A percentile compares a stretch with the other conserved stretches of the same genome.
Conservation (phyloP, 371 early-diverging fungal species). For the Batkoa obscura region DNA sequence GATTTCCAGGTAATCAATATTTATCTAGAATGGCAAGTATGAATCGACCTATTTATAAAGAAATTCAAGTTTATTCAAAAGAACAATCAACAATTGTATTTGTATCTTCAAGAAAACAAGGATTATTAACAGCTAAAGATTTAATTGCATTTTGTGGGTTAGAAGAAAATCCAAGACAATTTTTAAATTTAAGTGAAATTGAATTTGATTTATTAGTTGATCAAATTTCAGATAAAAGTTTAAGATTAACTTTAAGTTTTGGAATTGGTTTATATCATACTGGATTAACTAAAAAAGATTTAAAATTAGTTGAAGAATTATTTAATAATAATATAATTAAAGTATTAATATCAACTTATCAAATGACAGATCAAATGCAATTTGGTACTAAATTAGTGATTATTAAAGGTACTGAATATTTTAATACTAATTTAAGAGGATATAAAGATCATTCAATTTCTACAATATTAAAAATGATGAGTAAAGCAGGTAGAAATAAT, state of each 20-base stretch:
- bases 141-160: constrained; percentile 76
- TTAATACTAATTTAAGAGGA: constrained; percentile 67
- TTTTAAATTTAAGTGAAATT: constrained; percentile 64
- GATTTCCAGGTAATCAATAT: constrained; percentile 87
- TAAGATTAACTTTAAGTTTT: constrained; percentile 66
- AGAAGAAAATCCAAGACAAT: constrained; percentile 80
- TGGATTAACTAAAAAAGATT: constrained; percentile 77
- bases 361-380: constrained; percentile 99
- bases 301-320: constrained; percentile 77
- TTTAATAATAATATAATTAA: constrained; percentile 86
- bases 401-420: constrained; percentile 95
- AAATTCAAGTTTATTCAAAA: constrained; percentile 83
- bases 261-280: constrained; percentile 98
- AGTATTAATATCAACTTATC: constrained; percentile 89
- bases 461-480: constrained; percentile 97
- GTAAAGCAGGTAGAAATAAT: constrained; percentile 97
- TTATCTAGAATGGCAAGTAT: constrained; percentile 93
- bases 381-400: constrained; percentile 96
- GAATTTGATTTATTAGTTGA: constrained; percentile 51
- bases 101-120: constrained; percentile 91
- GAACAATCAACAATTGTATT: constrained; percentile 88
- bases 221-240: constrained; percentile 52
- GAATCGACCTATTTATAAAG: constrained; percentile 90
- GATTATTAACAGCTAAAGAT: constrained; percentile 83
- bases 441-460: constrained; percentile 91